Evolutionary conservation across 139 green algal species (phyloP).

Genomic region (Chlorella sorokiniana): DNA sequence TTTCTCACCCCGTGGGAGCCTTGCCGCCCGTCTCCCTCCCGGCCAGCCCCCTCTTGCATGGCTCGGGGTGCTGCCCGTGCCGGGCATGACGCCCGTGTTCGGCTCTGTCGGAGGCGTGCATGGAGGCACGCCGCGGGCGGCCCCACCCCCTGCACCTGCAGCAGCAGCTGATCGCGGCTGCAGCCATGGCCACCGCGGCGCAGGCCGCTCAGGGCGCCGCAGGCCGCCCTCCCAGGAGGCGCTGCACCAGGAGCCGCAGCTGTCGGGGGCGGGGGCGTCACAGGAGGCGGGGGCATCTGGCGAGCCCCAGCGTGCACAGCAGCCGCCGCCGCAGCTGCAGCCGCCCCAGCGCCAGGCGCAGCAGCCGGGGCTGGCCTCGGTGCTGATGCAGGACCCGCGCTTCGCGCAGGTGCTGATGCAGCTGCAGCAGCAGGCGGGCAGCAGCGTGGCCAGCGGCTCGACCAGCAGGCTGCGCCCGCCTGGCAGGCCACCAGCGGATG

Average conservation of each 20-base stretch:
- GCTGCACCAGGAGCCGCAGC: neutral
- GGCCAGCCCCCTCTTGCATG: no score
- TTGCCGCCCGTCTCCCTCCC: no score
- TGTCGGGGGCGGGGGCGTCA: neutral
- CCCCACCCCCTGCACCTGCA: neutral
- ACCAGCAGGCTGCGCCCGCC: neutral
- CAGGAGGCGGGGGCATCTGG: neutral
- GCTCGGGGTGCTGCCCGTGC: neutral
- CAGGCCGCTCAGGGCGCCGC: neutral
- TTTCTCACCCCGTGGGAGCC: no score
- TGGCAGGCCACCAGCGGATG: neutral
- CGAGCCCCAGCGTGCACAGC: neutral
- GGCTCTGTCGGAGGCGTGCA: no score
- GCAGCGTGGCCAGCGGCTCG: neutral
- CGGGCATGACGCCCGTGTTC: no score
- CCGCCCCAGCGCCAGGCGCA: neutral
- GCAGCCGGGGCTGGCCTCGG: neutral
- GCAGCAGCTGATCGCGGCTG: neutral
- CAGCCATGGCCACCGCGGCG: neutral
- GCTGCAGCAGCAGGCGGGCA: no score
- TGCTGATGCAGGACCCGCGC: neutral
- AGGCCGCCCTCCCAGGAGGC: neutral
- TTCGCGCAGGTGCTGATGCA: neutral
- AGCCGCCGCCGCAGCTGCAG: neutral
- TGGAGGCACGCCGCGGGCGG: no score